Base-by-base conservation (phyloP, 2,329 filamentous ascomycete genomes). In the Colletotrichum spaethianum region DNA sequence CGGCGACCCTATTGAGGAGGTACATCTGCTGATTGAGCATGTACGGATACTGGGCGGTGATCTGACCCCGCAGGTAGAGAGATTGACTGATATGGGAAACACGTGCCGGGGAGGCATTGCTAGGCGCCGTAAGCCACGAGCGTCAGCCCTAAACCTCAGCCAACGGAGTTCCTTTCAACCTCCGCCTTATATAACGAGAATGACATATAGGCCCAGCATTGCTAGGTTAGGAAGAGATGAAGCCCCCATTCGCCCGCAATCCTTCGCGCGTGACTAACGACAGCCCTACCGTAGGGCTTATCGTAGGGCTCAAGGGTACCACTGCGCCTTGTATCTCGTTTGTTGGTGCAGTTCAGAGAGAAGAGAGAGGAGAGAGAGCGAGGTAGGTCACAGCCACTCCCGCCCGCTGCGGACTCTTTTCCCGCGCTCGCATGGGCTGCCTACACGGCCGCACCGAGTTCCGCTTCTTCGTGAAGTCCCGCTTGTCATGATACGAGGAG, bases 231-330 rank as follows among this genome's bases (percentile, higher is more conserved):
- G 23, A 40, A 31, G 9, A 23, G 14, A 9, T 11, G 23, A 42
- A n/a, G 56, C 23, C 38, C 40, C 14, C 16, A 3, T 18, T 20
- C 36, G 36, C 23, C 38, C 18, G 18, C 20, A 20, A 44, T 46
- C 38, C 20, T 46, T 14, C 31, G 42, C 42, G 42, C 46, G 23
- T 31, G 33, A 33, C 46, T 44, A 28, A 33, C 46, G 31, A 40
- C 46, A 63, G 60, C 46, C 60, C 60, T 63, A 63, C 33, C n/a
- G 46, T 63, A 63, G 60, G 60, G 60, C 60, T 63, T 63, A 63
- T 23, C 33, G 46, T 6, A 46, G 44, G 33, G 53, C 42, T 33
- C 36, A 53, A 52, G 60, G 12, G 20, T 20, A 26, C 28, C 20
- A 36, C 28, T 31, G 28, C 50, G 48, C 14, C 48, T 52, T 31